These are phyloP conservation scores for Marasmius sp. DNA, from an alignment of 1,284 basidiomycete species.

Conservation along the genomic window DNA sequence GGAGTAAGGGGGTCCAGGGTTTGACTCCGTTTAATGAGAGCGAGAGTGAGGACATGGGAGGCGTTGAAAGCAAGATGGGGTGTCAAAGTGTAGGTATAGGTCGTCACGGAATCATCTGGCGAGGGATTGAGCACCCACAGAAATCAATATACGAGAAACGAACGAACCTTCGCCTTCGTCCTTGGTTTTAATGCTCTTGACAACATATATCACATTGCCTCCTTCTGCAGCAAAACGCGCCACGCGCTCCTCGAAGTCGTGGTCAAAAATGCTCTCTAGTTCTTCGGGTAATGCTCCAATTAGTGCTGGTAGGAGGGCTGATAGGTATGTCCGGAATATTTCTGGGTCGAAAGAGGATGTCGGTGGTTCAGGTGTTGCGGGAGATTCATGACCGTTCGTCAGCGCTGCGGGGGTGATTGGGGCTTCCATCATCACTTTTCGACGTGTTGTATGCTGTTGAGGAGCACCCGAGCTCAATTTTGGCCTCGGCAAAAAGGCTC, in stretches of 20 bases:
- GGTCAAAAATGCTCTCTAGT: conserved; percentile 68
- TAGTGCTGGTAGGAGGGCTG: conserved; percentile 71
- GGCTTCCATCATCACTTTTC: not conserved
- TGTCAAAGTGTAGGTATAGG: conserved; percentile 70
- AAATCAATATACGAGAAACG: conserved; percentile 1
- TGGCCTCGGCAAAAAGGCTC: not conserved
- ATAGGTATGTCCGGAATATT: conserved; percentile 67
- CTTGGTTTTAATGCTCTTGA: conserved; percentile 68
- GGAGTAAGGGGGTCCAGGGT: conserved; percentile 80
- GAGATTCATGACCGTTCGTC: conserved; percentile 2
- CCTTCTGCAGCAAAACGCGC: conserved; percentile 73
- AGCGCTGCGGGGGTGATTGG: not conserved
- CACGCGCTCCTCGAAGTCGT: conserved; percentile 74
- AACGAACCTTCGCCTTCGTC: conserved; percentile 53
- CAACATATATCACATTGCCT: conserved; percentile 73
- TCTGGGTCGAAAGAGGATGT: conserved; percentile 54
- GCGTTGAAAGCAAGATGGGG: conserved; percentile 79
- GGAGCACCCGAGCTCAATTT: not conserved
- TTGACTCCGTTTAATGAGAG: conserved; percentile 90
- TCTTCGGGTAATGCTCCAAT: conserved; percentile 65
- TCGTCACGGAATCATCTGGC: conserved; percentile 59
- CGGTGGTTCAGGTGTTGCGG: conserved; percentile 10
- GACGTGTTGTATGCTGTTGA: not conserved
- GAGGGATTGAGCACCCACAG: conserved; percentile 2
- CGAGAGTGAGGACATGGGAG: conserved; percentile 83